A percentile compares a stretch with the other conserved stretches of the same genome.
Conservation (phyloP, 2,329 filamentous ascomycete genomes). For the Taxawa tesnikishii region DNA sequence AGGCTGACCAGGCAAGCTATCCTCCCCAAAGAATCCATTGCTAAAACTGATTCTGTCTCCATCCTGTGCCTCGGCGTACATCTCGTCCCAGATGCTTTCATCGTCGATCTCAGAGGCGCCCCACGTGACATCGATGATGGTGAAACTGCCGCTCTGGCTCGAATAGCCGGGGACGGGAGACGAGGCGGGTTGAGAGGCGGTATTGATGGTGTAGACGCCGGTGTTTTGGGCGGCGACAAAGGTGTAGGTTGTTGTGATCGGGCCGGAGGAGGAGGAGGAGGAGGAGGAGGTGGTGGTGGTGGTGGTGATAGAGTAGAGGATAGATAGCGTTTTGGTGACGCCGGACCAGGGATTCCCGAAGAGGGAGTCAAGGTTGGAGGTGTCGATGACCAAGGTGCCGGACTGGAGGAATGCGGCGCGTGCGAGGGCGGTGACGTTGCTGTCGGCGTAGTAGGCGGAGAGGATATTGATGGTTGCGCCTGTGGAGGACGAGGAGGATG, state of each 20-base stretch:
- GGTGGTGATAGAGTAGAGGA: slow-evolving; percentile 6
- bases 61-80: slow-evolving; percentile 2
- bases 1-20: slow-evolving; percentile 2
- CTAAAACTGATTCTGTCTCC: slow-evolving; percentile 2
- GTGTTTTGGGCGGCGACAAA: slow-evolving; percentile 4
- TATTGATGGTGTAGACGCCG: slow-evolving; percentile 6
- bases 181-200: slow-evolving; percentile 1
- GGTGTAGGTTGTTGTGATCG: too few relatives aligned
- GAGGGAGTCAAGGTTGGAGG: slow-evolving; percentile 3
- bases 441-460: slow-evolving; percentile 6
- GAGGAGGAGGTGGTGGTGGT: too few relatives aligned
- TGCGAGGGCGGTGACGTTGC: slow-evolving; percentile 6
- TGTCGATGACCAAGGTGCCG: slow-evolving; percentile 5
- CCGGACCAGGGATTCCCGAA: slow-evolving; percentile 5
- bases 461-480: slow-evolving; percentile 4
- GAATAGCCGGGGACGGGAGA: slow-evolving; percentile 2
- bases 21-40: slow-evolving; percentile 3
- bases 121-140: slow-evolving; percentile 1
- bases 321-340: slow-evolving; percentile 2
- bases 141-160: slow-evolving; percentile 1
- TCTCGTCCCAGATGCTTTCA: neutral
- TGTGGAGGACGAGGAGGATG: neutral
- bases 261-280: too few relatives aligned
- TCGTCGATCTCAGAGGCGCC: slow-evolving; percentile 4
- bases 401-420: slow-evolving; percentile 1